Conservation (phyloP, 2,329 filamentous ascomycete species). For the Penicillium paneum region DNA sequence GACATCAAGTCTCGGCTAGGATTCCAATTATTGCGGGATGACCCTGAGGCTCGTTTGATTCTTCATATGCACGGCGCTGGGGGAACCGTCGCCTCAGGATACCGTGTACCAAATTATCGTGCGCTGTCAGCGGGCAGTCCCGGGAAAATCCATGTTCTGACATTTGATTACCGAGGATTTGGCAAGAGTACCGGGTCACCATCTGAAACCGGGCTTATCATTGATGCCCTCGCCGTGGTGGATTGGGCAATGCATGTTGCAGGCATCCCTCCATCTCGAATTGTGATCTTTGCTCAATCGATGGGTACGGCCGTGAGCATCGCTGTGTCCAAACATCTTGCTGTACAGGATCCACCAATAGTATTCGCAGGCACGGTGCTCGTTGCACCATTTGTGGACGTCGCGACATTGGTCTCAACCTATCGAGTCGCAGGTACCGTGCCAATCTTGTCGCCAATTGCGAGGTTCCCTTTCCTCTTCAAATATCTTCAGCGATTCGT, state of each 20-base stretch:
- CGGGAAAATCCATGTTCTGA: slow-evolving; percentile 54
- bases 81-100: slow-evolving; percentile 4
- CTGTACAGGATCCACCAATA: slow-evolving; percentile 41
- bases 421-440: slow-evolving; percentile 57
- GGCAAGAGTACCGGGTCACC: slow-evolving; percentile 54
- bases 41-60: background rate
- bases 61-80: slow-evolving; percentile 6
- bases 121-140: slow-evolving; percentile 34
- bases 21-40: slow-evolving; percentile 46
- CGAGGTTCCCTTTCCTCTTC: slow-evolving; percentile 41
- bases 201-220: slow-evolving; percentile 54
- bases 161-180: slow-evolving; percentile 54
- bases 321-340: slow-evolving; percentile 46
- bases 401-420: slow-evolving; percentile 53
- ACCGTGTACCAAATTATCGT: slow-evolving; percentile 9
- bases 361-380: slow-evolving; percentile 56
- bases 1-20: slow-evolving; percentile 38
- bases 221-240: slow-evolving; percentile 53
- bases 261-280: slow-evolving; percentile 52
- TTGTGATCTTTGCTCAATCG: slow-evolving; percentile 59
- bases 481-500: slow-evolving; percentile 13
- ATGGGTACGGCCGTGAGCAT: slow-evolving; percentile 55
- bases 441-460: slow-evolving; percentile 54
- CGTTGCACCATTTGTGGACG: slow-evolving; percentile 57
- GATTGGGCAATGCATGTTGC: slow-evolving; percentile 55